Evolutionary conservation across 2,329 filamentous ascomycete species (phyloP).

Genomic region (Ophiostoma pallidulum): DNA sequence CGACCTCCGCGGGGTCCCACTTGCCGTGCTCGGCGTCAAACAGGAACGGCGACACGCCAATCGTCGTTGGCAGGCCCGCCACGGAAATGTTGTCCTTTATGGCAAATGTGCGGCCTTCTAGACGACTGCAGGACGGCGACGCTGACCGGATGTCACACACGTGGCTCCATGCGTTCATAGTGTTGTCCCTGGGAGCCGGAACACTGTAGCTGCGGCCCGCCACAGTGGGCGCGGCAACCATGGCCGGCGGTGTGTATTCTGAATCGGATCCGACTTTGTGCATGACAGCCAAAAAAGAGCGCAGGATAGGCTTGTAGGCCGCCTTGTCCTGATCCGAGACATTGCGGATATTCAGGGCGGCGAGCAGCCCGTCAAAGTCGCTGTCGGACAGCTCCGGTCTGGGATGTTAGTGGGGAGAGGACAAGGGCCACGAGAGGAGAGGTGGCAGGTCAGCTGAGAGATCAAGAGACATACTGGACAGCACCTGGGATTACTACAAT

Average conservation of each 20-base stretch:
- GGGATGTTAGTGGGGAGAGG: no score
- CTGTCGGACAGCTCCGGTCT: slow-evolving; percentile 1
- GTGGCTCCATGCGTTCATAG: slow-evolving; percentile 27
- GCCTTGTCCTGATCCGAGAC: slow-evolving; percentile 18
- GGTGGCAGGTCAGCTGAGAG: no score
- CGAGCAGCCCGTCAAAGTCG: slow-evolving; percentile 11
- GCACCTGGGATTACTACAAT: slow-evolving; percentile 11
- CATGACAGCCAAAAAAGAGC: slow-evolving; percentile 23
- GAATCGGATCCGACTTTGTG: slow-evolving; percentile 16
- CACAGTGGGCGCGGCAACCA: slow-evolving; percentile 14
- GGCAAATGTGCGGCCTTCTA: slow-evolving; percentile 63
- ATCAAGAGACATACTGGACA: not conserved
- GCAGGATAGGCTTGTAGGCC: slow-evolving; percentile 21
- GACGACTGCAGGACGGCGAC: slow-evolving; percentile 29
- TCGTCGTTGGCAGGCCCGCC: slow-evolving; percentile 52
- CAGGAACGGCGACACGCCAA: slow-evolving; percentile 31
- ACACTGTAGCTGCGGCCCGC: slow-evolving; percentile 17
- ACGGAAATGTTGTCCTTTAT: slow-evolving; percentile 71
- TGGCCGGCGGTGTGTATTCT: slow-evolving; percentile 21
- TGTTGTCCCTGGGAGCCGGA: slow-evolving; percentile 19
- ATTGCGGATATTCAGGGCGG: slow-evolving; percentile 14
- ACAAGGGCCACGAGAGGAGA: not conserved
- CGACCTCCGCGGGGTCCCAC: slow-evolving; percentile 60
- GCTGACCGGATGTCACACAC: slow-evolving; percentile 18
- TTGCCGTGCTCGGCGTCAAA: slow-evolving; percentile 26